These are phyloP conservation scores for Thermomucor indicae-seudaticae DNA, from an alignment of 371 early-diverging fungal genomes.

Conservation along the genomic window DNA sequence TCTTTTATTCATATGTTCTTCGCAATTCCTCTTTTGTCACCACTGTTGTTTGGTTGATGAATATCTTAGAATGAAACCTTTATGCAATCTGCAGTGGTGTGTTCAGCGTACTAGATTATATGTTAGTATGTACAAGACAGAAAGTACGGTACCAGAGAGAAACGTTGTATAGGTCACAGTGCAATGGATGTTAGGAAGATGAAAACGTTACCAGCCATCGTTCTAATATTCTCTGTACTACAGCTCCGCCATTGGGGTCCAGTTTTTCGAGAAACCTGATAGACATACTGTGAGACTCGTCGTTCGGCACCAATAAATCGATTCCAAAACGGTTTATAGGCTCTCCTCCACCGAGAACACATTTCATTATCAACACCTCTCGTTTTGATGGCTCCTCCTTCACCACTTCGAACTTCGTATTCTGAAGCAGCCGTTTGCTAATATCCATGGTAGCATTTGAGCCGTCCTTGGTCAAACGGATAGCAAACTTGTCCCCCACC, in stretches of 20 bases:
- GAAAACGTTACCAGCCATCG: conserved; percentile 44
- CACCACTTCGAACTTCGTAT: conserved; percentile 39
- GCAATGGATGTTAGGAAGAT: no score
- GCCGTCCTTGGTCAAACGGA: conserved; percentile 44
- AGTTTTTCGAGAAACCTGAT: conserved; percentile 56
- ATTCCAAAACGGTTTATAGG: conserved; percentile 33
- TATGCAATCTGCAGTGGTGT: no score
- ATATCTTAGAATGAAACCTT: no score
- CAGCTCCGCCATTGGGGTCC: conserved; percentile 44
- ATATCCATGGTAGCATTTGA: conserved; percentile 45
- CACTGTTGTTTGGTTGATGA: no score
- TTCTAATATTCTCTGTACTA: conserved; percentile 52
- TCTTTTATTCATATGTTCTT: no score
- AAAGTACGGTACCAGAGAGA: no score
- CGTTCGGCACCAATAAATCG: conserved; percentile 37
- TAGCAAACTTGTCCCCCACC: conserved; percentile 47
- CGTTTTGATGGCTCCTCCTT: conserved; percentile 31
- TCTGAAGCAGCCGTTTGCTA: conserved; percentile 41
- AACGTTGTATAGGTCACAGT: no score
- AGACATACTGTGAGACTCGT: conserved; percentile 29
- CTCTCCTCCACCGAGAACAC: conserved; percentile 26
- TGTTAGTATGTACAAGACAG: no score
- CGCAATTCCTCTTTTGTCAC: no score
- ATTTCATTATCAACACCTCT: conserved; percentile 46
- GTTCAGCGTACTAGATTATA: no score